These are phyloP conservation scores for Aphanomyces cochlioides DNA, from an alignment of 352 stramenopile species.

Conservation along the genomic window DNA sequence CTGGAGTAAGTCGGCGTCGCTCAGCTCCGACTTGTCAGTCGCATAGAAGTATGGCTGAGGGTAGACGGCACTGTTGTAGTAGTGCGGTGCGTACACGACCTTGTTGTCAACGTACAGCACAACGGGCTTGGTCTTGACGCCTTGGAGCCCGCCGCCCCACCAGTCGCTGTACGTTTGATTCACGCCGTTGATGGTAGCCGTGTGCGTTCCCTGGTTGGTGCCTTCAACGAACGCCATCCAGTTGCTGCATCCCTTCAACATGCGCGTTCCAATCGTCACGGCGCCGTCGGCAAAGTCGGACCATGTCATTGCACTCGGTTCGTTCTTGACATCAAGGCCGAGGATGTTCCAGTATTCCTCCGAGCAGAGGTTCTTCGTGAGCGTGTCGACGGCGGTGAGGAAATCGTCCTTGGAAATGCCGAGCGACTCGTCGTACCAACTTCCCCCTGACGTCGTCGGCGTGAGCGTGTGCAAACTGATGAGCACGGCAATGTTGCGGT, in stretches of 20 bases:
- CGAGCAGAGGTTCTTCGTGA: constrained; percentile 56
- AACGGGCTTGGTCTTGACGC: constrained; percentile 40
- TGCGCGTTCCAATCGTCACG: constrained; percentile 56
- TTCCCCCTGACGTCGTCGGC: constrained; percentile 44
- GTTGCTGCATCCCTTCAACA: constrained; percentile 58
- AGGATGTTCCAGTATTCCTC: constrained; percentile 76
- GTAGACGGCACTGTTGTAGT: constrained; percentile 69
- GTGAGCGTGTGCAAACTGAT: constrained; percentile 67
- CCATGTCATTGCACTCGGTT: constrained; percentile 58
- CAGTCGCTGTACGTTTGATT: constrained; percentile 55
- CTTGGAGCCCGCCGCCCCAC: constrained; percentile 58
- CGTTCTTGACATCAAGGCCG: constrained; percentile 67
- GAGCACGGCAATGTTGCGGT: constrained; percentile 59
- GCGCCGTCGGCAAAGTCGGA: constrained; percentile 39
- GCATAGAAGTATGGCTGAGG: constrained; percentile 63
- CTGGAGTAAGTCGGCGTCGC: constrained; percentile 39
- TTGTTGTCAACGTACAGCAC: constrained; percentile 50
- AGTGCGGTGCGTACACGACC: constrained; percentile 65
- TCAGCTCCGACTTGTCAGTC: constrained; percentile 48
- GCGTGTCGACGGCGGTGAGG: constrained; percentile 45
- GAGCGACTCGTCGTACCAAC: constrained; percentile 52
- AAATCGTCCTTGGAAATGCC: constrained; percentile 57
- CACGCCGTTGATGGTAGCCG: constrained; percentile 40
- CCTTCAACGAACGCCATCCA: constrained; percentile 72
- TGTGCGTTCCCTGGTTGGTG: constrained; percentile 42